These are phyloP conservation scores for Coemansia brasiliensis DNA, from an alignment of 192 early-diverging fungal species.

Conservation along the genomic window DNA sequence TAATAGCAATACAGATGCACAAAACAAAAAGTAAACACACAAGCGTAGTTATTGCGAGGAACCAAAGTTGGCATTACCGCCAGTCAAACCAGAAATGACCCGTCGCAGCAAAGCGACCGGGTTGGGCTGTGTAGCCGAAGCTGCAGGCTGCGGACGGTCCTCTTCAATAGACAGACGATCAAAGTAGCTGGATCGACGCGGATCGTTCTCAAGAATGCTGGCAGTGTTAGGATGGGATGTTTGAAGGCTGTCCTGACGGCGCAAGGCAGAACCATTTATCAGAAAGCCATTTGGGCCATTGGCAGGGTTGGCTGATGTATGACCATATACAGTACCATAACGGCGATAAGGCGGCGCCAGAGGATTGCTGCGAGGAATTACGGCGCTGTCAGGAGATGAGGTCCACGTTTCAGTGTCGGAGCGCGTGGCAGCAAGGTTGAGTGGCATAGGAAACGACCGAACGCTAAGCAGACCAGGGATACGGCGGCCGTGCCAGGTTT, in stretches of 20 bases:
- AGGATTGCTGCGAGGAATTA: slow-evolving; percentile 9
- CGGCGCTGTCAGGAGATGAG: not conserved
- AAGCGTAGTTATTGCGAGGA: slow-evolving; percentile 22
- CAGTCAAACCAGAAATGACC: slow-evolving; percentile 45
- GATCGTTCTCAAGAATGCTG: slow-evolving; percentile 37
- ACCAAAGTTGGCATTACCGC: slow-evolving; percentile 26
- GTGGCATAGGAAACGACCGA: slow-evolving; percentile 6
- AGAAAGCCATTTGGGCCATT: not conserved
- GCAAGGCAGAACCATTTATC: slow-evolving; percentile 9
- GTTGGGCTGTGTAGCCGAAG: slow-evolving; percentile 21
- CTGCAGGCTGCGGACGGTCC: slow-evolving; percentile 17
- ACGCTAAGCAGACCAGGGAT: slow-evolving; percentile 32
- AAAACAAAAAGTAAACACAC: not conserved
- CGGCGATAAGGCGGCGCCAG: slow-evolving; percentile 44
- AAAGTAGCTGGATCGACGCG: slow-evolving; percentile 46
- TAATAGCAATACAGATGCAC: slow-evolving; percentile 2
- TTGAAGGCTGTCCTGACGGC: slow-evolving; percentile 22
- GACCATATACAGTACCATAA: slow-evolving; percentile 45
- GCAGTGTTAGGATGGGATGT: slow-evolving; percentile 18
- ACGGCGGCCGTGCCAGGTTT: slow-evolving; percentile 47
- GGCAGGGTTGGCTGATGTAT: slow-evolving; percentile 16
- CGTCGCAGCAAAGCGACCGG: slow-evolving; percentile 30
- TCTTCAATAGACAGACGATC: slow-evolving; percentile 48
- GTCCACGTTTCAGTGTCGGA: not conserved
- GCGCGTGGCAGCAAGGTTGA: not conserved